Evolutionary conservation across 495 filamentous ascomycete genomes (phyloP), one percentile per base, ranked within the genome.

Genomic region (Mytilinidion resinicola): DNA sequence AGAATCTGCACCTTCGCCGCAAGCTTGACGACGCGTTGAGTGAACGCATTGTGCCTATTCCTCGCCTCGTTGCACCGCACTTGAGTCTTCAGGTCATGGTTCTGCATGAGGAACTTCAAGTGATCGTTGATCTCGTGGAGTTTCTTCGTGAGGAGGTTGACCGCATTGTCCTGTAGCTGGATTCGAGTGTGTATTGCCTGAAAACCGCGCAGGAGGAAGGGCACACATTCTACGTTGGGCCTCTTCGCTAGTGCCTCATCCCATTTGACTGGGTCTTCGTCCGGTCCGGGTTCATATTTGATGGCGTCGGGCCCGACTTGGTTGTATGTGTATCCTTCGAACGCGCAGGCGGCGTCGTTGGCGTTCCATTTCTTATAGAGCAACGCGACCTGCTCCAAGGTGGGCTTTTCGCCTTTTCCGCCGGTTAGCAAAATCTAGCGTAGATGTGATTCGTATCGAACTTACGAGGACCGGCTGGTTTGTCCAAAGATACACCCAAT

Each of bases 321-420:
- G 73, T 98, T 97, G 76, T 97, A 98, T 70, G 96, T 87, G 70
- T 98, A 97, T 53, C 86, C 77, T 66, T 90, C 85, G 75, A 99
- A 95, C 5, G 81, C 84, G 57, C 89, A 95, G 59, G 82, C 77
- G 10, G 80, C 82, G 65, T 77, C 82, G 8, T 74, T 69, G 1
- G 88, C 82, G 61, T 90, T 80, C 93, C 93, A 99, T 77, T 96
- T 96, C 36, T 85, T 78, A 42, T 81, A 77, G 57, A 96, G 79
- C 19, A 85, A 78, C 52, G 81, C 72, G 51, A 96, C 90, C 73
- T 97, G 92, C 60, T 95, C 89, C 14, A 84, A 81, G 12, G 96
- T 84, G 20, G 88, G 83, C 64, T 90, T 92, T 66, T 93, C 89
- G 51, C 80, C 82, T 85, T 37, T 11, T 12, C 33, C 10, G n/a